These are phyloP conservation scores for Hamamelis virginiana DNA, from an alignment of 164 flowering plant species.

Conservation along the genomic window DNA sequence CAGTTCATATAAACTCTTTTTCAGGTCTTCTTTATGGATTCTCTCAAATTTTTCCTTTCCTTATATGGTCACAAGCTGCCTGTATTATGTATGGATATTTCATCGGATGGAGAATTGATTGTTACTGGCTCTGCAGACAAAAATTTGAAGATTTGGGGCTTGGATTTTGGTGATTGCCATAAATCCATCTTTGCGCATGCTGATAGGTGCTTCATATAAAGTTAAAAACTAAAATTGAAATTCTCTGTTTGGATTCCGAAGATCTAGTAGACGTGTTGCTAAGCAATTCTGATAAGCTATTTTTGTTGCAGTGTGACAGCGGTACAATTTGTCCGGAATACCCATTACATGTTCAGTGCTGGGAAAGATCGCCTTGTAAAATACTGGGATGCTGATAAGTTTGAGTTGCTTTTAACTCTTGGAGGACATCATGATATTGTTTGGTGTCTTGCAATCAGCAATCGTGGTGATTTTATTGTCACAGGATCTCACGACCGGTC, in stretches of 20 bases:
- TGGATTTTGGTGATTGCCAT: constrained; percentile 97
- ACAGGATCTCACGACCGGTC: constrained; percentile 96
- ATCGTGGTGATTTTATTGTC: constrained; percentile 87
- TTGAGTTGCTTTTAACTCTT: constrained; percentile 91
- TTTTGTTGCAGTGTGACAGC: constrained; percentile 75
- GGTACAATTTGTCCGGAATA: constrained; percentile 83
- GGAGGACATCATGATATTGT: constrained; percentile 92
- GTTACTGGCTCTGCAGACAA: constrained; percentile 96
- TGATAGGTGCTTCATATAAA: constrained; percentile 57
- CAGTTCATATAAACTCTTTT: constrained; percentile 5
- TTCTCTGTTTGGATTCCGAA: not conserved
- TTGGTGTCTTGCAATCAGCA: constrained; percentile 86
- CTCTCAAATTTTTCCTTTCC: constrained; percentile 67
- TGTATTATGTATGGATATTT: constrained; percentile 88
- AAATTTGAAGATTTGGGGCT: constrained; percentile 96
- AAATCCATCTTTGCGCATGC: constrained; percentile 94
- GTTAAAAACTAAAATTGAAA: not conserved
- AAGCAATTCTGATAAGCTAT: constrained; percentile 19
- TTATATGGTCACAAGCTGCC: constrained; percentile 92
- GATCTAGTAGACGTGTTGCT: not conserved
- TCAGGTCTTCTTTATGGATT: constrained; percentile 84
- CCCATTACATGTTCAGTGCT: constrained; percentile 91
- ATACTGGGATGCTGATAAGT: constrained; percentile 99
- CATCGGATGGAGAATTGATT: constrained; percentile 87
- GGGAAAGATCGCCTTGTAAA: constrained; percentile 92